Evolutionary conservation across 2,329 filamentous ascomycete species (phyloP).

Genomic region (Penicillium sclerotiorum): DNA sequence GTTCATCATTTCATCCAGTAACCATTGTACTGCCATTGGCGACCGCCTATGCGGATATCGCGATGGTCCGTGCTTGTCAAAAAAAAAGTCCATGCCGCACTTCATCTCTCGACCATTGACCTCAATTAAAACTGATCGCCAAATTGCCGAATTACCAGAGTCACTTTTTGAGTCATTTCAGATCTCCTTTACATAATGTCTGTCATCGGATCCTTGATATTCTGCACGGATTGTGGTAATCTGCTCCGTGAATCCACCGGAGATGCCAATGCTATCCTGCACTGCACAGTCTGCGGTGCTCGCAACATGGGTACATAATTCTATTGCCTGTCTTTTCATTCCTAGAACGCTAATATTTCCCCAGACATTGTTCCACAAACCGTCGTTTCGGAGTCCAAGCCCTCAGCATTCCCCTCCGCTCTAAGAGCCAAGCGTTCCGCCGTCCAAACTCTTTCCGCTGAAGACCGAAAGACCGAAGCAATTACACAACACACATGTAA

Average conservation of each 20-base stretch:
- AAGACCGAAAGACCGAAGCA: slow-evolving; percentile 75
- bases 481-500: slow-evolving; percentile 71
- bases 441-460: slow-evolving; percentile 76
- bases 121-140: too few species aligned
- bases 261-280: slow-evolving; percentile 71
- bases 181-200: slow-evolving; percentile 62
- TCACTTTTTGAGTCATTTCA: neutral
- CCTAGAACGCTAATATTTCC: slow-evolving; percentile 17
- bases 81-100: slow-evolving; percentile 18
- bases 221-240: slow-evolving; percentile 92
- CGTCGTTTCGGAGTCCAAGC: slow-evolving; percentile 81
- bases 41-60: slow-evolving; percentile 23
- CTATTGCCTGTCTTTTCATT: too few species aligned
- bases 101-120: neutral
- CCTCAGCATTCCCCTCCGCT: slow-evolving; percentile 86
- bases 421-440: slow-evolving; percentile 84
- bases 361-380: slow-evolving; percentile 74
- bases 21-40: slow-evolving; percentile 17
- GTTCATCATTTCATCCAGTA: slow-evolving; percentile 21
- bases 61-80: slow-evolving; percentile 24
- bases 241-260: slow-evolving; percentile 80
- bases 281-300: slow-evolving; percentile 83
- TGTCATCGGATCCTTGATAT: slow-evolving; percentile 85
- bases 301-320: slow-evolving; percentile 72
- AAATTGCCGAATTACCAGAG: neutral